A percentile compares a stretch with the other conserved stretches of the same genome.
These are phyloP conservation scores for Chamaecrista fasciculata DNA, from an alignment of 306 rosid species.

Conservation along the genomic window DNA sequence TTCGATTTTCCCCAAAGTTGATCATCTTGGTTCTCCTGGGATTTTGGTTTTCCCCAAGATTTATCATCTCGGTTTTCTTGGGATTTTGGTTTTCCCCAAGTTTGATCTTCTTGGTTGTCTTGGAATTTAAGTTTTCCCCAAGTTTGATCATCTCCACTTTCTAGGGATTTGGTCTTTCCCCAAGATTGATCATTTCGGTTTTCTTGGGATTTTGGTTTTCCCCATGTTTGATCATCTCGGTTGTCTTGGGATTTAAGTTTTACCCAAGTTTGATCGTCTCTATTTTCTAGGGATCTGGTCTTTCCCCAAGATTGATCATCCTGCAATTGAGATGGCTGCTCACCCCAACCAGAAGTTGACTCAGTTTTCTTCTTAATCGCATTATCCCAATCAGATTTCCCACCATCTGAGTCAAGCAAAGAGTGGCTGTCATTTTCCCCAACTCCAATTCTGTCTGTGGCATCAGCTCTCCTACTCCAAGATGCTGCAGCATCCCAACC, in stretches of 20 bases:
- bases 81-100: neutral
- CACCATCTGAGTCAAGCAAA: neutral
- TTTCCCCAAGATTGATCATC: neutral
- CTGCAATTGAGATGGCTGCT: neutral
- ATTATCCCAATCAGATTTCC: neutral
- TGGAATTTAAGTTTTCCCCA: conserved; percentile 13
- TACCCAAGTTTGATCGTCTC: neutral
- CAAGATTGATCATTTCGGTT: neutral
- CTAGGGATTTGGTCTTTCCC: neutral
- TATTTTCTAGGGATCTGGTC: neutral
- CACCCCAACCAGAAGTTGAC: neutral
- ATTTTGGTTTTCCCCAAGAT: neutral
- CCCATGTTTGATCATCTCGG: neutral
- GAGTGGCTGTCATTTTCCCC: conserved; percentile 16
- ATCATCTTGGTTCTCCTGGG: neutral
- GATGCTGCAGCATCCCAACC: conserved; percentile 24
- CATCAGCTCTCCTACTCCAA: conserved; percentile 29
- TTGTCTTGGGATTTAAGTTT: conserved; percentile 29
- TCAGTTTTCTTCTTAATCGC: neutral
- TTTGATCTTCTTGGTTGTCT: neutral
- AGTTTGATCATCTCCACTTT: neutral
- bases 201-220: neutral
- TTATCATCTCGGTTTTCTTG: neutral
- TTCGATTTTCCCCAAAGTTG: neutral
- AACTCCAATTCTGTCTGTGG: conserved; percentile 7